phyloP scores from a whole-genome alignment of 805 yeast species.

The Metschnikowia orientalis region DNA sequence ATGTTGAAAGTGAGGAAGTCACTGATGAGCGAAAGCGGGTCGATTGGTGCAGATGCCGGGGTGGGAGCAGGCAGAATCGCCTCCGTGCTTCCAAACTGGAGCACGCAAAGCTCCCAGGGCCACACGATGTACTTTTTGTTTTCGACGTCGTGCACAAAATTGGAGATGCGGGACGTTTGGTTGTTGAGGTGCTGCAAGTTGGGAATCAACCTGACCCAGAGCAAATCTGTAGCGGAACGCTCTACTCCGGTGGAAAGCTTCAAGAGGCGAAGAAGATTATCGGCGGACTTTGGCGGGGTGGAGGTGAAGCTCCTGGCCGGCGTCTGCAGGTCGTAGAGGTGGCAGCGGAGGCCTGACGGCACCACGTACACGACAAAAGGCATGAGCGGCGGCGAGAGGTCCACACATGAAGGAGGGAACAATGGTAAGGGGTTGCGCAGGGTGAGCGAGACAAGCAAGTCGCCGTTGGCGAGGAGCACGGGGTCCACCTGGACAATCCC shows the following conservation, averaged over 20 bases:
- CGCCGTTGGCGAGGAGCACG: conserved; percentile 35
- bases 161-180: conserved; percentile 57
- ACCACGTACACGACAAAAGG: conserved; percentile 35
- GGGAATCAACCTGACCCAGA: conserved; percentile 69
- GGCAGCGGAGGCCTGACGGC: conserved; percentile 43
- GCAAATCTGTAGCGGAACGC: conserved; percentile 19
- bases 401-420: conserved; percentile 22
- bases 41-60: conserved; percentile 7
- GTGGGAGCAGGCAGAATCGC: neutral
- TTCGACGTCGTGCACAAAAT: conserved; percentile 49
- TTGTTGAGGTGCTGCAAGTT: conserved; percentile 65
- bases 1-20: conserved; percentile 23
- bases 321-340: conserved; percentile 29
- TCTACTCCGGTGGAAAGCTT: conserved; percentile 33
- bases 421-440: conserved; percentile 24
- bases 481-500: conserved; percentile 35
- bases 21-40: conserved; percentile 33
- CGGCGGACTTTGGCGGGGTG: conserved; percentile 23
- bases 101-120: conserved; percentile 66
- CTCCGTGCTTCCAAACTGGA: conserved; percentile 43
- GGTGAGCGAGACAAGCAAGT: conserved; percentile 30
- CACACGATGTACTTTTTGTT: conserved; percentile 59
- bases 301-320: conserved; percentile 23
- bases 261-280: conserved; percentile 28
- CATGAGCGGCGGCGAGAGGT: conserved; percentile 11